A percentile compares a stretch with the other conserved stretches of the same genome.
Conservation (phyloP, 2,329 filamentous ascomycete genomes). For the Colletotrichum plurivorum region DNA sequence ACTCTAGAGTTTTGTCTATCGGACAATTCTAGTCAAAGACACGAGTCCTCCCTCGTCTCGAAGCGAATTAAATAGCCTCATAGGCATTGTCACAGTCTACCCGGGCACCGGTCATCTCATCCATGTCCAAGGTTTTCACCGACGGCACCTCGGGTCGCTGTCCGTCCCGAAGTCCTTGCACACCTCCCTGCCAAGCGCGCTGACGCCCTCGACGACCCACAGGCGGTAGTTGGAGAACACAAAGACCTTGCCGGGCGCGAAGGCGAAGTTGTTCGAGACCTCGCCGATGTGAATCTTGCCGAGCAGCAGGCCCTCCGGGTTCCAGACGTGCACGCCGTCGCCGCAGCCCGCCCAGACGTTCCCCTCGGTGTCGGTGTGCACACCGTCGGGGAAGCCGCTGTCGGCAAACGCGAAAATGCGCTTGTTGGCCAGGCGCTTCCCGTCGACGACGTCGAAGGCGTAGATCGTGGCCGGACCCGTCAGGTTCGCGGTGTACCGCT, state of each 20-base stretch:
- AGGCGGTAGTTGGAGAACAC: constrained; percentile 63
- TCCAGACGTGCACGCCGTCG: constrained; percentile 65
- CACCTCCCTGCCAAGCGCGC: constrained; percentile 43
- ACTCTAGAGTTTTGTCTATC: too few species aligned
- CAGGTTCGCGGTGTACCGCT: constrained; percentile 15
- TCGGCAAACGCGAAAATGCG: constrained; percentile 66
- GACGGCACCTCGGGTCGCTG: constrained; percentile 24
- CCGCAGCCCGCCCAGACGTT: constrained; percentile 65
- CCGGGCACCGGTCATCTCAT: too few species aligned
- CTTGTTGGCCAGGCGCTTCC: constrained; percentile 51
- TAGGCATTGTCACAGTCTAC: too few species aligned
- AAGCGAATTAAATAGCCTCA: too few species aligned
- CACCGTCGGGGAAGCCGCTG: constrained; percentile 60
- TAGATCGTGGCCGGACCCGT: constrained; percentile 31
- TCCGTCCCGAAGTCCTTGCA: constrained; percentile 43
- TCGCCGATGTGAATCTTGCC: constrained; percentile 60
- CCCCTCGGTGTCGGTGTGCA: constrained; percentile 61
- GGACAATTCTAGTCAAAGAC: too few species aligned
- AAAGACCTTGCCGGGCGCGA: constrained; percentile 59
- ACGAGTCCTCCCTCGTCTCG: too few species aligned
- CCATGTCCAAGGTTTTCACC: not conserved
- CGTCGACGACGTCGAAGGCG: constrained; percentile 36
- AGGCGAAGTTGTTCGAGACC: constrained; percentile 63
- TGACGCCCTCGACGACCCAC: constrained; percentile 46
- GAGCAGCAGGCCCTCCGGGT: constrained; percentile 58